These are phyloP conservation scores for Luffa aegyptiaca DNA, from an alignment of 306 rosid species.

Conservation along the genomic window DNA sequence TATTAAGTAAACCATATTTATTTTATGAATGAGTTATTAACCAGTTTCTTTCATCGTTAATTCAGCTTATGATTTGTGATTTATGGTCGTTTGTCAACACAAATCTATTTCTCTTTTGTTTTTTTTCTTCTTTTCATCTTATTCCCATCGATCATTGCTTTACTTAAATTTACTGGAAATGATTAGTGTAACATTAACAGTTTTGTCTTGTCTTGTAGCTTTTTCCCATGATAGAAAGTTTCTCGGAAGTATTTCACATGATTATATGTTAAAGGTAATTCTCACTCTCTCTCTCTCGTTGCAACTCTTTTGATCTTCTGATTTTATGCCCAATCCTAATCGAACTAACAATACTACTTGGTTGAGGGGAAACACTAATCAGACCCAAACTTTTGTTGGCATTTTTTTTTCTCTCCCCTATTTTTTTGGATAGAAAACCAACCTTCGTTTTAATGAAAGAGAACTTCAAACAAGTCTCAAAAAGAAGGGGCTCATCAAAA, in stretches of 20 bases:
- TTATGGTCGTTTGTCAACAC: background rate
- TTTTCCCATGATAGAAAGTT: slow-evolving; percentile 66
- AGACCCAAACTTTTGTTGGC: background rate
- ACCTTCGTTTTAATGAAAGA: background rate
- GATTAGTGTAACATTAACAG: background rate
- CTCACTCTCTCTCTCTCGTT: background rate
- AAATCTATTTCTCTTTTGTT: background rate
- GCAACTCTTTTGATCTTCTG: background rate
- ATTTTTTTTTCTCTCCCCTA: background rate
- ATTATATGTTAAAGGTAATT: slow-evolving; percentile 60
- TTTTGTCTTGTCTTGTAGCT: slow-evolving; percentile 40
- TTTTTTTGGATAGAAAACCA: background rate
- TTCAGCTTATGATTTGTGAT: background rate
- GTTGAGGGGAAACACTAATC: background rate
- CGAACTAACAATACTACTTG: background rate
- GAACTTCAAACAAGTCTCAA: background rate
- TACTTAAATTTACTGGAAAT: background rate
- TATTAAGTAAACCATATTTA: background rate
- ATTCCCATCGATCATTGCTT: background rate
- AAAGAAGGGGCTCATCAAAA: background rate
- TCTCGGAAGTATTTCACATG: slow-evolving; percentile 80
- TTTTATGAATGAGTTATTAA: background rate
- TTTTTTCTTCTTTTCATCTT: background rate
- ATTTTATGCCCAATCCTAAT: background rate
- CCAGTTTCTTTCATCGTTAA: background rate